Evolutionary conservation across 345 rosid species (phyloP).

Genomic region (Eucalyptus curtisii): DNA sequence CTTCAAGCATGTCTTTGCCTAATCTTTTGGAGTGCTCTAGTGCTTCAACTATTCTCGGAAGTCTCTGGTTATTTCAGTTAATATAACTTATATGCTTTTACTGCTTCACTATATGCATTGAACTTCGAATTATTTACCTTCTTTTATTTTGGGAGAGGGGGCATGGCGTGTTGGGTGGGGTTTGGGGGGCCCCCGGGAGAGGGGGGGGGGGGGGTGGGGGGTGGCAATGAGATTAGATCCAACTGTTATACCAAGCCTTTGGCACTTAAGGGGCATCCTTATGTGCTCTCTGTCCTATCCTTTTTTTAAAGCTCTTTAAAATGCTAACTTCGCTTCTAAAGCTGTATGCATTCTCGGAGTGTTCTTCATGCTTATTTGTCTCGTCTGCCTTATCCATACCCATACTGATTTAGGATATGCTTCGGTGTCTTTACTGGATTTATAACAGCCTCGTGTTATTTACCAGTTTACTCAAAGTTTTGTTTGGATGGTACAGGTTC

Average conservation of each 20-base stretch:
- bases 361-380: background rate
- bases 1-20: background rate
- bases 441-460: background rate
- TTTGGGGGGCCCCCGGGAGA: too few relatives aligned
- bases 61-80: background rate
- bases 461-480: background rate
- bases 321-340: background rate
- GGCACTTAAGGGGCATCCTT: background rate
- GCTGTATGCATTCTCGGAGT: background rate
- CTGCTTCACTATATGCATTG: background rate
- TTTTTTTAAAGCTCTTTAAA: background rate
- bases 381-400: background rate
- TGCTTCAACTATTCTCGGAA: background rate
- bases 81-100: background rate
- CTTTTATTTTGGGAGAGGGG: background rate
- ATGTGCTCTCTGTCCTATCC: background rate
- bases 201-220: background rate
- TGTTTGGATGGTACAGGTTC: conserved; percentile 21
- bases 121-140: background rate
- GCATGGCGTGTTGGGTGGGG: background rate
- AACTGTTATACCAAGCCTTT: background rate
- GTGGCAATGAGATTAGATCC: background rate
- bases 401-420: background rate
- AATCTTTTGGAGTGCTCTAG: background rate
- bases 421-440: background rate